These are phyloP conservation scores for Apiospora koreana DNA, from an alignment of 2,329 filamentous ascomycete genomes.

Conservation along the genomic window DNA sequence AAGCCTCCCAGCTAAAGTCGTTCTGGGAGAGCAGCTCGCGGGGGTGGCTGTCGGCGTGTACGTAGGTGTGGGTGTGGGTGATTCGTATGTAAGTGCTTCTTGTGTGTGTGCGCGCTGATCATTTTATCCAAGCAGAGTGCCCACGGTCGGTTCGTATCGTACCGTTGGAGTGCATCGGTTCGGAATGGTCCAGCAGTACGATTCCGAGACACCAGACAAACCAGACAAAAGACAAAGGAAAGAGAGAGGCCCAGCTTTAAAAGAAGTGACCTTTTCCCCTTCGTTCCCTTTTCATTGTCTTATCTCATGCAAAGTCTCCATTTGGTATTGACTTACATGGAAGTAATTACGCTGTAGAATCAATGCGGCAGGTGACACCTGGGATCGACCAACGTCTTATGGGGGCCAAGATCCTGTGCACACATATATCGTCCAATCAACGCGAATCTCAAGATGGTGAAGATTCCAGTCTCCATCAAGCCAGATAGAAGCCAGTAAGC, in stretches of 20 bases:
- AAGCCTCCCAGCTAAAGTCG: not conserved
- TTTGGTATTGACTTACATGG: not conserved
- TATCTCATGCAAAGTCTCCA: not conserved
- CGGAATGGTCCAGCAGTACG: not conserved
- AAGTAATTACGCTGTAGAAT: not conserved
- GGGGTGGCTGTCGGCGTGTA: not conserved
- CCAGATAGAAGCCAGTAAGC: not conserved
- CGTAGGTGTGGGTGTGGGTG: not conserved
- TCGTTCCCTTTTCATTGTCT: not conserved
- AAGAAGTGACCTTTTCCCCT: not conserved
- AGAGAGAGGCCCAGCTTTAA: not conserved
- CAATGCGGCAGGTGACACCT: conserved; percentile 3
- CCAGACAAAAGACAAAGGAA: not conserved
- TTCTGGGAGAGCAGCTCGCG: not conserved
- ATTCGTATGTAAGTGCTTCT: not conserved
- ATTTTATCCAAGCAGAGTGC: not conserved
- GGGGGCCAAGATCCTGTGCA: conserved; percentile 1
- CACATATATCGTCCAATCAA: not conserved
- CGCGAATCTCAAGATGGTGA: not conserved
- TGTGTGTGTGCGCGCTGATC: not conserved
- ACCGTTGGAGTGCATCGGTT: not conserved
- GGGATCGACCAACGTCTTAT: not conserved
- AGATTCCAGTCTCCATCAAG: not conserved
- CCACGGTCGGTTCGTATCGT: not conserved
- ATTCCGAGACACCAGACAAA: not conserved